A percentile compares a stretch with the other conserved stretches of the same genome.
phyloP scores from a whole-genome alignment of 75 land plant genomes.

The Pinus albicaulis region DNA sequence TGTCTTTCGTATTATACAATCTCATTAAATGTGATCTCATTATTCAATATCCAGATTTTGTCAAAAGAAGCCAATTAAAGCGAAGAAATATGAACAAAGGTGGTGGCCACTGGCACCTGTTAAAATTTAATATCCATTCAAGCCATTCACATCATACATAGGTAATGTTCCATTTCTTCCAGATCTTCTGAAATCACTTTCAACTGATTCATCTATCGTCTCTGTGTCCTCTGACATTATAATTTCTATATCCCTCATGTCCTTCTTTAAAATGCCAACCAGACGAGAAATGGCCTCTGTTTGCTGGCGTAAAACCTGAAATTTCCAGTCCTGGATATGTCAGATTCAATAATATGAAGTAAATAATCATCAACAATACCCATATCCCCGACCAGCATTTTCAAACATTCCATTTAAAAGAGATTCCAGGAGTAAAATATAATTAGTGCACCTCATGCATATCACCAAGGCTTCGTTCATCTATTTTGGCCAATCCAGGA shows the following conservation, averaged over 20 bases:
- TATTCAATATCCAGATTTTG: too few species aligned
- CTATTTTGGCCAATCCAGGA: conserved; percentile 73
- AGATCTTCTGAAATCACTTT: conserved; percentile 15
- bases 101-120: too few species aligned
- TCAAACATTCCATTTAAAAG: neutral
- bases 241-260: conserved; percentile 85
- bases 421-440: neutral
- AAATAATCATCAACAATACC: neutral
- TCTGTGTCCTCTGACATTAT: conserved; percentile 72
- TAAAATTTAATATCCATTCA: too few species aligned
- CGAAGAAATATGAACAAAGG: too few species aligned
- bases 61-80: too few species aligned
- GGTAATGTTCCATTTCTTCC: neutral
- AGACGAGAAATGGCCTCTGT: conserved; percentile 91
- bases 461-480: conserved; percentile 81
- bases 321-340: neutral
- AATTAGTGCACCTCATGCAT: conserved; percentile 77
- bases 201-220: conserved; percentile 26
- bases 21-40: too few species aligned
- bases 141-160: too few species aligned
- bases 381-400: neutral
- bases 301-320: conserved; percentile 88
- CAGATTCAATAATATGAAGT: neutral
- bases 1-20: too few species aligned
- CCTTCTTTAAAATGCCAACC: conserved; percentile 80